phyloP scores from a whole-genome alignment of 352 stramenopile genomes.

The Phytopythium ostracodes region DNA sequence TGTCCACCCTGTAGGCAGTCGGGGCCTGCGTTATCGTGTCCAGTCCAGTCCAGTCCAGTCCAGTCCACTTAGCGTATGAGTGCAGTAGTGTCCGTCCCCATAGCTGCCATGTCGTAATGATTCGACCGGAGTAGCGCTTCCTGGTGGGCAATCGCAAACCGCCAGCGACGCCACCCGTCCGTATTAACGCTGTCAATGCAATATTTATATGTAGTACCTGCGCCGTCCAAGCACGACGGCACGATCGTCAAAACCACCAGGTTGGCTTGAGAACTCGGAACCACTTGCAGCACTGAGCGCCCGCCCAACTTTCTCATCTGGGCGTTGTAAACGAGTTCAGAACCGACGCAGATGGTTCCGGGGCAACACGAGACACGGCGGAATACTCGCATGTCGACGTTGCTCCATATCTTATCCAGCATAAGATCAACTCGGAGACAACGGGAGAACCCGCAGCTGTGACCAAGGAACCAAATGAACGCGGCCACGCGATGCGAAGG shows the following conservation, averaged over 20 bases:
- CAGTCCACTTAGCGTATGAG: no score
- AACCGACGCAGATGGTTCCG: background rate
- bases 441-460: background rate
- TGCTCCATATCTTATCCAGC: background rate
- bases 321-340: background rate
- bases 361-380: background rate
- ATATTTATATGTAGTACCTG: background rate
- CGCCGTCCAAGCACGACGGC: no score
- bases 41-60: background rate
- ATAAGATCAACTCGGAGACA: background rate
- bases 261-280: background rate
- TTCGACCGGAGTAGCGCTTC: no score
- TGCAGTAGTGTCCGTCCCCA: background rate
- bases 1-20: slow-evolving; percentile 10
- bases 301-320: background rate
- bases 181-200: background rate
- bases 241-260: background rate
- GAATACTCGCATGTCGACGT: background rate
- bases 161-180: background rate
- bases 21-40: background rate
- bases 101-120: background rate
- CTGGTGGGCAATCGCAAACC: no score
- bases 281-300: background rate
- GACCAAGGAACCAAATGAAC: background rate
- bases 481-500: background rate